Evolutionary conservation across 768 basidiomycete species (phyloP).

Genomic region (Phanerochaete sordida): DNA sequence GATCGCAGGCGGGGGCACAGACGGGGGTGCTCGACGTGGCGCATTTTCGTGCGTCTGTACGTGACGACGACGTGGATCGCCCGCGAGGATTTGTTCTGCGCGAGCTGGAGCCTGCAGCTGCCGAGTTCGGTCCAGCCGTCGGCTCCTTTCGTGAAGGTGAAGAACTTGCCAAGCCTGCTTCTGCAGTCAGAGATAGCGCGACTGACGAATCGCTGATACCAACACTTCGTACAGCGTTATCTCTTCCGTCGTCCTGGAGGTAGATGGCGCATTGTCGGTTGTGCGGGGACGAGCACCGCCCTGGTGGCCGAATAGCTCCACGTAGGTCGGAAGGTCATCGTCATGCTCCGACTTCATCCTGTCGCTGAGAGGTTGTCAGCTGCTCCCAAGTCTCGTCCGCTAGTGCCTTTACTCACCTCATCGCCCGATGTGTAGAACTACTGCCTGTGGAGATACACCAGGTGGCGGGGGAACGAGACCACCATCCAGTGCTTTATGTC

Average conservation of each 20-base stretch:
- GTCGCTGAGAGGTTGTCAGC: too few species aligned
- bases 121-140: neutral
- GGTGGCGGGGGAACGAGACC: too few species aligned
- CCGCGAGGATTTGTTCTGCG: neutral
- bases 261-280: too few species aligned
- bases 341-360: too few species aligned
- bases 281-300: too few species aligned
- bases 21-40: neutral
- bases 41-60: neutral
- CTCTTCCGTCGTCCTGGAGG: neutral
- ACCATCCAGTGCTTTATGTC: too few species aligned
- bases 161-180: neutral
- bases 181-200: too few species aligned
- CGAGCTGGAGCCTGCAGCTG: neutral
- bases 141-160: neutral
- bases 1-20: neutral
- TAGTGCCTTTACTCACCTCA: too few species aligned
- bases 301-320: neutral
- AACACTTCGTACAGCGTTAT: neutral
- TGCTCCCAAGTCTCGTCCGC: too few species aligned
- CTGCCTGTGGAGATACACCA: too few species aligned
- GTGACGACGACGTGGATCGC: neutral
- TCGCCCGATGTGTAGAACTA: too few species aligned
- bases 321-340: neutral
- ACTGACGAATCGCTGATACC: neutral